These are phyloP conservation scores for Erucastrum elatum DNA, from an alignment of 345 rosid genomes.

Conservation along the genomic window DNA sequence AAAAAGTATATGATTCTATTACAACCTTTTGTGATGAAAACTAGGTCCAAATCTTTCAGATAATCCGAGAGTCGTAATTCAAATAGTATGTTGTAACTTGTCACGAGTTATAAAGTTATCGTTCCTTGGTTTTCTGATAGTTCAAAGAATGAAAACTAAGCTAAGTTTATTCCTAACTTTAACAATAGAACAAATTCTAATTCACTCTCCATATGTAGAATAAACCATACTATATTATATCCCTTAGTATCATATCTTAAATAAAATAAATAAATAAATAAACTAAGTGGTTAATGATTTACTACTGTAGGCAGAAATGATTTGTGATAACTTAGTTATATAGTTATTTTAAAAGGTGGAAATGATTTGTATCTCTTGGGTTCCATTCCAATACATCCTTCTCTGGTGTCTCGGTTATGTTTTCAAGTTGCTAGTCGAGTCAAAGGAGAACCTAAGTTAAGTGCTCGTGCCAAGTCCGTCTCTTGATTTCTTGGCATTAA, in stretches of 20 bases:
- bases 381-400: conserved; percentile 77
- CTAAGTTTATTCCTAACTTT: conserved; percentile 23
- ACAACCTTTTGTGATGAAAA: not conserved
- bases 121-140: not conserved
- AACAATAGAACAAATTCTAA: conserved; percentile 8
- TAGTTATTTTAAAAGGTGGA: no score
- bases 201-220: not conserved
- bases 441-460: conserved; percentile 58
- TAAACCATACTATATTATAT: not conserved
- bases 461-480: conserved; percentile 61
- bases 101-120: not conserved
- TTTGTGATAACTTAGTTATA: no score
- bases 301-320: no score
- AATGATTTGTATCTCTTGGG: conserved; percentile 64
- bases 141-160: not conserved
- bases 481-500: conserved; percentile 37
- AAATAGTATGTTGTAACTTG: not conserved
- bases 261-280: no score
- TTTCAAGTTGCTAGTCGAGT: conserved; percentile 67
- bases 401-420: conserved; percentile 75
- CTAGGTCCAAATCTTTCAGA: not conserved
- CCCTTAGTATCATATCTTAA: conserved; percentile 1
- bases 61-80: not conserved
- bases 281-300: no score
- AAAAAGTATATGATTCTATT: not conserved